Conservation (phyloP, 2,329 filamentous ascomycete species). For the Amauroascus niger region DNA sequence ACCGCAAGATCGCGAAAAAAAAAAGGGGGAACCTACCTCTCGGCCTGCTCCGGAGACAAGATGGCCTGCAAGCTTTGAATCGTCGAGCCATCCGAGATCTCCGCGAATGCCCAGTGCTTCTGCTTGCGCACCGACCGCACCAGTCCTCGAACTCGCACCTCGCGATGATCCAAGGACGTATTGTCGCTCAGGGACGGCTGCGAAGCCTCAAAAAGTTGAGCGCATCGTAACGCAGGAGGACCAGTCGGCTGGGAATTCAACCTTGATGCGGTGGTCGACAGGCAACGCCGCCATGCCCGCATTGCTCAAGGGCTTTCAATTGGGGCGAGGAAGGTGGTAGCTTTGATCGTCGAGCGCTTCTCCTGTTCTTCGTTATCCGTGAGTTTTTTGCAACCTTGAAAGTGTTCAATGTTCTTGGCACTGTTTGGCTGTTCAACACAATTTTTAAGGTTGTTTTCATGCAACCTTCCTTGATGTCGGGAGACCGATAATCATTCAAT, state of each 20-base stretch:
- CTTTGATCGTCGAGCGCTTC: background rate
- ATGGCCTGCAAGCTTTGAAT: slow-evolving; percentile 70
- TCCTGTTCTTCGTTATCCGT: background rate
- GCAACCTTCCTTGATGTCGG: too few relatives aligned
- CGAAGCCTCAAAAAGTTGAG: slow-evolving; percentile 31
- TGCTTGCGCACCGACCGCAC: slow-evolving; percentile 77
- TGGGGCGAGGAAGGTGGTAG: background rate
- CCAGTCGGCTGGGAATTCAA: slow-evolving; percentile 21
- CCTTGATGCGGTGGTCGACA: slow-evolving; percentile 30
- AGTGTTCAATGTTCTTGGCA: too few relatives aligned
- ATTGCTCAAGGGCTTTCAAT: slow-evolving; percentile 22
- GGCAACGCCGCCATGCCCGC: slow-evolving; percentile 34
- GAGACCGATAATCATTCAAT: too few relatives aligned
- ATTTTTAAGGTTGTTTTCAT: too few relatives aligned
- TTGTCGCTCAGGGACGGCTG: slow-evolving; percentile 12
- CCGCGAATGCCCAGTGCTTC: slow-evolving; percentile 72
- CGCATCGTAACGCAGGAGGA: slow-evolving; percentile 28
- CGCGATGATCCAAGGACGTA: slow-evolving; percentile 28
- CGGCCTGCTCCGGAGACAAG: slow-evolving; percentile 59
- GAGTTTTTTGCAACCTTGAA: too few relatives aligned
- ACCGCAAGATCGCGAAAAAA: too few relatives aligned
- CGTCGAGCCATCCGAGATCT: slow-evolving; percentile 79
- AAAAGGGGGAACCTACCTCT: slow-evolving; percentile 50
- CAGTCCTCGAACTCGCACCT: slow-evolving; percentile 61
- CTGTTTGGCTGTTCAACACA: too few relatives aligned